Base-by-base conservation (phyloP, 495 filamentous ascomycete species). In the Thozetella sp. region DNA sequence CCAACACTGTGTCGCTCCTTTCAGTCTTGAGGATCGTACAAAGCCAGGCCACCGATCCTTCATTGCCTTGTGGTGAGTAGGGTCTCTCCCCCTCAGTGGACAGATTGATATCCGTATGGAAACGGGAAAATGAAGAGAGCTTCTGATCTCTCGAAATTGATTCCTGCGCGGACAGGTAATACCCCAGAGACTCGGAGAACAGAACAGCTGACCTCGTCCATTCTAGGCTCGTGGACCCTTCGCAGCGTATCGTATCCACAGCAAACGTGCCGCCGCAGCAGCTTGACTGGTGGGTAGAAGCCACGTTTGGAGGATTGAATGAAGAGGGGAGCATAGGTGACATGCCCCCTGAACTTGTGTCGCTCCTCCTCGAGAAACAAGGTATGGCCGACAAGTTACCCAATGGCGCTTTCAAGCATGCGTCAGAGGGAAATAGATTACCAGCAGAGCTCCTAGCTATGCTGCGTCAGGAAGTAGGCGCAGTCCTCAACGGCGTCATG, bases 141-240 rank as follows among this genome's bases (percentile, higher is more conserved):
- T n/a, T n/a, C n/a, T n/a, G n/a, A n/a, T n/a, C n/a, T n/a, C n/a
- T n/a, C n/a, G n/a, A n/a, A n/a, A n/a, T n/a, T n/a, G n/a, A n/a
- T n/a, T n/a, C n/a, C n/a, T n/a, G n/a, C n/a, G n/a, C n/a, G n/a
- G n/a, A n/a, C n/a, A n/a, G n/a, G n/a, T n/a, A n/a, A n/a, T n/a
- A n/a, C n/a, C n/a, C n/a, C n/a, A n/a, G n/a, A n/a, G n/a, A n/a
- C n/a, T n/a, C n/a, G n/a, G n/a, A n/a, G n/a, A n/a, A n/a, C n/a
- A n/a, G n/a, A n/a, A n/a, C n/a, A n/a, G n/a, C n/a, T n/a, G n/a
- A n/a, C n/a, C n/a, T n/a, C n/a, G n/a, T n/a, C n/a, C n/a, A n/a
- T n/a, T n/a, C n/a, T n/a, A n/a, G 80, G 64, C 70, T 89, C 3
- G 77, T 89, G 1, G 83, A 87, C 64, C 86, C 85, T 0, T 53